These are phyloP conservation scores for Mortierella alpina DNA, from an alignment of 192 early-diverging fungal genomes.

Conservation along the genomic window DNA sequence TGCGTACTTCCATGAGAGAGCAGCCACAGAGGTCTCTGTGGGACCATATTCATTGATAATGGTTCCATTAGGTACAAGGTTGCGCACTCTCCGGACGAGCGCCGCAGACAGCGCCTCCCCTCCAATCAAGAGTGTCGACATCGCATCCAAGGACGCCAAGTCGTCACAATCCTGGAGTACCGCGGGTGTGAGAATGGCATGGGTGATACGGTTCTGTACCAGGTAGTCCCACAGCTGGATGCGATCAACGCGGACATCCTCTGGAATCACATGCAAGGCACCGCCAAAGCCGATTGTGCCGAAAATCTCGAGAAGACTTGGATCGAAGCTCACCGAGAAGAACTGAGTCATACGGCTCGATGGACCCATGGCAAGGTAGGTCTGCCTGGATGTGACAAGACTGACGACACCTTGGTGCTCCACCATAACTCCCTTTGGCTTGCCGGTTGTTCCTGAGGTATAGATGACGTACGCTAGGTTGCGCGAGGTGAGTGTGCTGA, in stretches of 20 bases:
- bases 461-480: no score
- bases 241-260: neutral
- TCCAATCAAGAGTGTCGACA: neutral
- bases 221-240: conserved; percentile 7
- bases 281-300: conserved; percentile 4
- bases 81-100: neutral
- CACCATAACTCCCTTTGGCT: no score
- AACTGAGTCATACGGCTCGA: conserved; percentile 16
- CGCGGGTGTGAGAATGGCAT: conserved; percentile 1
- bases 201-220: neutral
- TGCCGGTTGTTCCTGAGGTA: no score
- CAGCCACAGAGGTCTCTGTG: conserved; percentile 38
- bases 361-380: neutral
- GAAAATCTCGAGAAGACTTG: conserved; percentile 15
- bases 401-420: no score
- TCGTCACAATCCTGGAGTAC: conserved; percentile 10
- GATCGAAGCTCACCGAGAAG: conserved; percentile 21
- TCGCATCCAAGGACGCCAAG: neutral
- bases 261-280: neutral
- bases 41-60: conserved; percentile 54
- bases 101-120: conserved; percentile 5
- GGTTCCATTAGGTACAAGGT: neutral
- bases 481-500: no score
- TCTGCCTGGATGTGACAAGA: neutral
- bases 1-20: neutral